These are phyloP conservation scores for Solanum corneliomulleri DNA, from an alignment of 257 asterid genomes.

Conservation along the genomic window DNA sequence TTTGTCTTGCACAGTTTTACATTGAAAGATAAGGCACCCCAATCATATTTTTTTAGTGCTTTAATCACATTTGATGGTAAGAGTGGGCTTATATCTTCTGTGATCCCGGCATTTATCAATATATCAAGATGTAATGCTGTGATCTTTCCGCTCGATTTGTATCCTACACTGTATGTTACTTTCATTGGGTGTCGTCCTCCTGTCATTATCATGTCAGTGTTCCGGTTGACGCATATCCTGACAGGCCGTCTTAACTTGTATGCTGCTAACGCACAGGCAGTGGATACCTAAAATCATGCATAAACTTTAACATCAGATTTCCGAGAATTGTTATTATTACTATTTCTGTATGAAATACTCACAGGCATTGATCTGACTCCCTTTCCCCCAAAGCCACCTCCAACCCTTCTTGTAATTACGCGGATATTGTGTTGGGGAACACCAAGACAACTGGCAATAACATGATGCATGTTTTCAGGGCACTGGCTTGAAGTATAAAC, in stretches of 20 bases:
- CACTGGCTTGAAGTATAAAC: constrained; percentile 55
- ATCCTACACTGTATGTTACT: neutral
- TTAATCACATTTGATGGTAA: neutral
- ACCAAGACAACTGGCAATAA: constrained; percentile 62
- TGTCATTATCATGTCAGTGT: neutral
- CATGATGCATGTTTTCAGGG: constrained; percentile 43
- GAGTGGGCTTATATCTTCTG: neutral
- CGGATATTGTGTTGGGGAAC: constrained; percentile 52
- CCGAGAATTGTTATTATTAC: neutral
- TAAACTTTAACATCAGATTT: neutral
- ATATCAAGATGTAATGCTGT: neutral
- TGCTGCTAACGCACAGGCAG: neutral
- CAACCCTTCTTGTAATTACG: neutral
- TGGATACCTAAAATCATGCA: neutral
- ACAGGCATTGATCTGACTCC: neutral
- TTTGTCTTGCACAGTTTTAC: neutral
- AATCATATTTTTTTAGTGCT: neutral
- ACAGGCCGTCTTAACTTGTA: neutral
- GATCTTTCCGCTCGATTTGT: neutral
- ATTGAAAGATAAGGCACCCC: neutral
- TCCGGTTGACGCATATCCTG: neutral
- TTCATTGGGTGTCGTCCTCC: neutral
- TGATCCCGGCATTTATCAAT: neutral
- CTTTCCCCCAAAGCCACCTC: neutral
- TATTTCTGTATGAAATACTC: neutral